Evolutionary conservation across 129 eudicot genomes (phyloP).

Genomic region (Chrysanthemum lavandulifolium): DNA sequence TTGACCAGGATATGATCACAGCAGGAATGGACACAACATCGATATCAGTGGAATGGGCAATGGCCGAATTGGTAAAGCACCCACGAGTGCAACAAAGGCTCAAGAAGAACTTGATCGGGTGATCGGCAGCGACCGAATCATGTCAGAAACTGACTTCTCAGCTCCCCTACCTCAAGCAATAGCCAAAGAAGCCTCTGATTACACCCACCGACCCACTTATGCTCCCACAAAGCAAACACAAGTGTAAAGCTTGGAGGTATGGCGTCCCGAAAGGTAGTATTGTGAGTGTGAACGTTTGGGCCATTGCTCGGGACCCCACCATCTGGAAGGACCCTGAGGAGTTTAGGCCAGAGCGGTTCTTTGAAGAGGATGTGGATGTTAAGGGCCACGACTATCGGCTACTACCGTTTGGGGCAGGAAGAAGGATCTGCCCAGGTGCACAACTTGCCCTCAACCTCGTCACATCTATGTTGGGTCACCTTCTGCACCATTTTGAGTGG

Average conservation of each 20-base stretch:
- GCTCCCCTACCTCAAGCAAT: constrained; percentile 79
- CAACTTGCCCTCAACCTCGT: constrained; percentile 53
- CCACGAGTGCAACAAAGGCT: constrained; percentile 79
- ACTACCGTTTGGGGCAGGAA: constrained; percentile 85
- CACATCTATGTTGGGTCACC: constrained; percentile 50
- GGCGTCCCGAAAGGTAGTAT: constrained; percentile 83
- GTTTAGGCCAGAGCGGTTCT: constrained; percentile 78
- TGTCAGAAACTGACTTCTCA: constrained; percentile 80
- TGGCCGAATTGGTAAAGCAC: constrained; percentile 78
- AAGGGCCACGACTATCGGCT: constrained; percentile 75
- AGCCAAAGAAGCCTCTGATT: constrained; percentile 76
- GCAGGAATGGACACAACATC: constrained; percentile 95
- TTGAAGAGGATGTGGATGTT: constrained; percentile 79
- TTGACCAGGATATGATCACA: constrained; percentile 80
- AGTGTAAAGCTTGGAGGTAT: constrained; percentile 66
- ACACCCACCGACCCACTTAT: constrained; percentile 92
- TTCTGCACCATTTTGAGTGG: constrained; percentile 78
- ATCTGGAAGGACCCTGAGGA: constrained; percentile 78
- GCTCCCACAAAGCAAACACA: constrained; percentile 81
- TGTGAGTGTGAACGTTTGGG: constrained; percentile 83
- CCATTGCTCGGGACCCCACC: constrained; percentile 74
- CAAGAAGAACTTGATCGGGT: constrained; percentile 95
- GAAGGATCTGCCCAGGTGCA: constrained; percentile 88
- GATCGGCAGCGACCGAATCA: constrained; percentile 58
- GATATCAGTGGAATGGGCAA: constrained; percentile 79